Percentiles rank a stretch among this genome's conserved stretches.
Evolutionary conservation across 2,329 filamentous ascomycete species (phyloP).

Genomic region (Gaeumannomyces tritici): DNA sequence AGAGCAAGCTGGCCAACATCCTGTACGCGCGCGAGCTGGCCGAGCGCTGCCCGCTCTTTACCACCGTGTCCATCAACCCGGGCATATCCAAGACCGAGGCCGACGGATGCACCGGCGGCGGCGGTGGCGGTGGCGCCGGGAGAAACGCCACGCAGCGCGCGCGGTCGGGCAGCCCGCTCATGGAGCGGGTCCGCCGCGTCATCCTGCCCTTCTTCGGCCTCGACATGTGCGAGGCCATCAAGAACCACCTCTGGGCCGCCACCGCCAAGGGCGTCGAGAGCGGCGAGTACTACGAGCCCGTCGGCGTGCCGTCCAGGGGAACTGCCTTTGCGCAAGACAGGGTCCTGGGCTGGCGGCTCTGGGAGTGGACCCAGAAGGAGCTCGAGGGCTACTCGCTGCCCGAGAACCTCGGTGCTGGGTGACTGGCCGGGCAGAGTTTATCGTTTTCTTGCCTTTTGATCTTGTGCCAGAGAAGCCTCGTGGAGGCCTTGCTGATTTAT

Average conservation of each 20-base stretch:
- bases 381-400: conserved; percentile 4
- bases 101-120: no score
- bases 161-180: conserved; percentile 8
- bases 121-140: no score
- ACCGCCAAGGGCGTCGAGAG: conserved; percentile 20
- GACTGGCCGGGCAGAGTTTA: no score
- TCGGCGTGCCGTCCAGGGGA: conserved; percentile 15
- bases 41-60: conserved; percentile 15
- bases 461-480: no score
- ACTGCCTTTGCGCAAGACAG: conserved; percentile 16
- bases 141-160: conserved; percentile 8
- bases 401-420: background rate
- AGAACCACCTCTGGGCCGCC: conserved; percentile 33
- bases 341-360: conserved; percentile 22
- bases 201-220: conserved; percentile 8
- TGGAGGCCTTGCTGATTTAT: no score
- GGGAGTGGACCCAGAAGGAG: conserved; percentile 26
- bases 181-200: conserved; percentile 4
- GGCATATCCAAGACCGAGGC: conserved; percentile 14
- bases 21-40: conserved; percentile 20
- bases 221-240: conserved; percentile 19
- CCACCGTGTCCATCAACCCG: conserved; percentile 17
- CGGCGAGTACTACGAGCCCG: conserved; percentile 23
- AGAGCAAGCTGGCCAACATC: conserved; percentile 25
- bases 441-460: no score